A percentile compares a stretch with the other conserved stretches of the same genome.
Conservation (phyloP, 768 basidiomycete genomes). For the Suillus luteus region DNA sequence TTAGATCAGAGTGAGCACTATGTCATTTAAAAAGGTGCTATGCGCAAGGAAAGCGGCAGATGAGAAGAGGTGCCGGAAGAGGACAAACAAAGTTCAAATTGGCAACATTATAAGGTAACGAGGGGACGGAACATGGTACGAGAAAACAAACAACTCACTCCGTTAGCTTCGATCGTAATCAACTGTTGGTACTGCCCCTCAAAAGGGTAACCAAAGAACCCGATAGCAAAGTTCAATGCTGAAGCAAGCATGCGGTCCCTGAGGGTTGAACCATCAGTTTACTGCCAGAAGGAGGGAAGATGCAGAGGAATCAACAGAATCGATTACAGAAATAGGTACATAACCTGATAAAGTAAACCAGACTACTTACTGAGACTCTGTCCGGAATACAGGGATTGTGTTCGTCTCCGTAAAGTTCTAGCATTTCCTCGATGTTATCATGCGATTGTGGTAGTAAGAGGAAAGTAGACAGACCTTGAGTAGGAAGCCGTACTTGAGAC, state of each 20-base stretch:
- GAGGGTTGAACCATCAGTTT: constrained; percentile 4
- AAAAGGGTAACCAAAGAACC: constrained; percentile 77
- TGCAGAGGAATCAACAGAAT: neutral
- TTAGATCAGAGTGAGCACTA: neutral
- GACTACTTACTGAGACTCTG: constrained; percentile 63
- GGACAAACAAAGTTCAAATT: constrained; percentile 19
- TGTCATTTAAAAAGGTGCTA: neutral
- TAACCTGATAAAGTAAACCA: neutral
- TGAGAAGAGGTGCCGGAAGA: neutral
- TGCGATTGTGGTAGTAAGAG: neutral
- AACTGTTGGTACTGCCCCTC: constrained; percentile 75
- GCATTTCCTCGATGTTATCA: constrained; percentile 18
- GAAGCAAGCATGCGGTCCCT: constrained; percentile 76
- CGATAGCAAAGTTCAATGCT: constrained; percentile 67
- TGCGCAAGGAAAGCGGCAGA: neutral
- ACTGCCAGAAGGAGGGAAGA: neutral
- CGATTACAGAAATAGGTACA: neutral
- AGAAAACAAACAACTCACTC: constrained; percentile 40
- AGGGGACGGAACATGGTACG: constrained; percentile 15
- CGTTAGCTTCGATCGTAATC: constrained; percentile 67
- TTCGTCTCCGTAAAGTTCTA: constrained; percentile 61
- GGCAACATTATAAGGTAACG: too few relatives aligned
- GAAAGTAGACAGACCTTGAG: constrained; percentile 46
- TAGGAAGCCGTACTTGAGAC: constrained; percentile 79
- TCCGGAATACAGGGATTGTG: constrained; percentile 76